phyloP scores from a whole-genome alignment of 2,329 filamentous ascomycete species.

The Aspergillus carbonarius region DNA sequence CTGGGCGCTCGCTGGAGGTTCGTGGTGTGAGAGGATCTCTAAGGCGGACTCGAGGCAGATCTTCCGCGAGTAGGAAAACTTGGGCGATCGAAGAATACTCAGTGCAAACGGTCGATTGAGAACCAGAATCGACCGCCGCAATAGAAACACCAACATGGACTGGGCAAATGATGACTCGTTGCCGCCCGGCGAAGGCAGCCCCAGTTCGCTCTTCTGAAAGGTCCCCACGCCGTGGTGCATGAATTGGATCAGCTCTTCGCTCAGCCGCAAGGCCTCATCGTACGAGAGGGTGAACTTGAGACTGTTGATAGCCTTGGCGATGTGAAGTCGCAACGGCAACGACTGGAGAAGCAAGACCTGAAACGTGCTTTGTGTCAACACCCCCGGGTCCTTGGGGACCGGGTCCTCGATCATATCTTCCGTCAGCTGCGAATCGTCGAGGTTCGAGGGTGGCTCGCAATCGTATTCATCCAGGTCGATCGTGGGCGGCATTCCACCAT shows the following conservation, averaged over 20 bases:
- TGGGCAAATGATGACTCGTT: slow-evolving; percentile 28
- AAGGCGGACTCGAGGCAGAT: slow-evolving; percentile 37
- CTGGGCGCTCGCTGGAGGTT: slow-evolving; percentile 21
- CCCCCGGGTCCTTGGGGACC: slow-evolving; percentile 13
- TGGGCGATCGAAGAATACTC: slow-evolving; percentile 32
- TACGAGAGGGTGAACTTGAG: slow-evolving; percentile 33
- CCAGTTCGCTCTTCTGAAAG: slow-evolving; percentile 23
- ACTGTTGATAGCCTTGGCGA: slow-evolving; percentile 32
- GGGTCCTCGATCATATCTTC: slow-evolving; percentile 29
- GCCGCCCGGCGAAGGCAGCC: slow-evolving; percentile 8
- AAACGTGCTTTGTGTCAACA: slow-evolving; percentile 29
- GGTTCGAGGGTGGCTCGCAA: slow-evolving; percentile 38
- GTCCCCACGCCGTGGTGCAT: slow-evolving; percentile 23
- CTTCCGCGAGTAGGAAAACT: slow-evolving; percentile 40
- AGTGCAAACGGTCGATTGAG: slow-evolving; percentile 50
- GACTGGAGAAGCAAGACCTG: slow-evolving; percentile 30
- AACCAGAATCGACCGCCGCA: slow-evolving; percentile 56
- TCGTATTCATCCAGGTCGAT: slow-evolving; percentile 39
- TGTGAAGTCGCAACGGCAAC: slow-evolving; percentile 29
- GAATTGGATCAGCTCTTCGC: slow-evolving; percentile 27
- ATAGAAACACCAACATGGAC: slow-evolving; percentile 50
- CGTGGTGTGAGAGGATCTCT: slow-evolving; percentile 35
- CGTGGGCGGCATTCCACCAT: slow-evolving; percentile 34
- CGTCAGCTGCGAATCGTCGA: slow-evolving; percentile 36
- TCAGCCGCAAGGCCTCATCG: slow-evolving; percentile 33